These are phyloP conservation scores for Mrakia hoshinonis DNA, from an alignment of 768 basidiomycete species.

Conservation along the genomic window DNA sequence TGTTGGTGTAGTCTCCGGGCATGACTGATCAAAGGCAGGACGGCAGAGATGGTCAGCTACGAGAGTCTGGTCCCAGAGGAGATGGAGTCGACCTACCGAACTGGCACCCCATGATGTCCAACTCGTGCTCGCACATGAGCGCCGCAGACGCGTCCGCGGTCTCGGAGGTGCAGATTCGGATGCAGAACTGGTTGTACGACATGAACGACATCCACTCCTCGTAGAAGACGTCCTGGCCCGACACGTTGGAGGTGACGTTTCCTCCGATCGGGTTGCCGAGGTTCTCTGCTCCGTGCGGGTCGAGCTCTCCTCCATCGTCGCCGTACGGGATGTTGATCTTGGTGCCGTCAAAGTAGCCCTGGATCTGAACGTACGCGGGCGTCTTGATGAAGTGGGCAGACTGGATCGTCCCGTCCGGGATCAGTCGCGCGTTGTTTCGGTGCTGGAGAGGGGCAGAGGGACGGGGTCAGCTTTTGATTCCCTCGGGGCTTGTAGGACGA, in stretches of 20 bases:
- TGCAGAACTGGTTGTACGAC: conserved; percentile 32
- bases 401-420: conserved; percentile 20
- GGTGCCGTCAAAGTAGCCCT: conserved; percentile 48
- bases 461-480: no score
- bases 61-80: neutral
- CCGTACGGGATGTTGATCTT: conserved; percentile 43
- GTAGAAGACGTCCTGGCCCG: conserved; percentile 41
- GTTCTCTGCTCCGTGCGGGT: conserved; percentile 42
- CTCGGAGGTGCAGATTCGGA: conserved; percentile 27
- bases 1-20: conserved; percentile 44
- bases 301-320: conserved; percentile 46
- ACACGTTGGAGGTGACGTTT: conserved; percentile 42
- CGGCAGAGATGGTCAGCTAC: neutral
- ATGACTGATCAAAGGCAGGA: conserved; percentile 32
- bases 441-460: conserved; percentile 44
- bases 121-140: conserved; percentile 15
- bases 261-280: conserved; percentile 36
- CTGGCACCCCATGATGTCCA: conserved; percentile 13
- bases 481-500: no score
- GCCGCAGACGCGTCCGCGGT: conserved; percentile 14
- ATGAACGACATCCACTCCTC: conserved; percentile 47
- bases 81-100: neutral
- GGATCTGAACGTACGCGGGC: conserved; percentile 44
- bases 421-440: conserved; percentile 40
- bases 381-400: conserved; percentile 45